Percentiles rank a stretch among this genome's conserved stretches.
phyloP scores from a whole-genome alignment of 805 yeast genomes.

The Zygotorulaspora danielsina region DNA sequence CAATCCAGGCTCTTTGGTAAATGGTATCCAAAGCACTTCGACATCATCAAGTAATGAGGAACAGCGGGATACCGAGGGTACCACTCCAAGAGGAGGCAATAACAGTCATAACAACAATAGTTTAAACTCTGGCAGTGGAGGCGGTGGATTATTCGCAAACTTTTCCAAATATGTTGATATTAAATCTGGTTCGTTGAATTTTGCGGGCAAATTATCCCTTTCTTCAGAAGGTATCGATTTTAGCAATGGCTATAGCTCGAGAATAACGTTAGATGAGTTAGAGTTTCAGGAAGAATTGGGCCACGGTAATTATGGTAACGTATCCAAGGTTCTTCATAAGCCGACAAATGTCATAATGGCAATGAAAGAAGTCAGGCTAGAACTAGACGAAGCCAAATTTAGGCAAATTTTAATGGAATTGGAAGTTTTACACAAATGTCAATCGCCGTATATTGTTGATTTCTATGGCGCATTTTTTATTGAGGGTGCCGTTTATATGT shows the following conservation, averaged over 20 bases:
- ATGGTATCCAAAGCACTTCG: constrained; percentile 33
- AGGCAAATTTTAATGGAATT: constrained; percentile 94
- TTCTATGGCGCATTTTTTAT: constrained; percentile 96
- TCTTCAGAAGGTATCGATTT: constrained; percentile 92
- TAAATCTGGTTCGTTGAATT: constrained; percentile 85
- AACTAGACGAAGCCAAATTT: constrained; percentile 89
- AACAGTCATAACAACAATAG: constrained; percentile 7
- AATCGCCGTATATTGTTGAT: constrained; percentile 86
- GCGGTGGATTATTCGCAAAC: constrained; percentile 66
- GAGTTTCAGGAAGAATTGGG: constrained; percentile 86
- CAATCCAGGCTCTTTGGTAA: constrained; percentile 30
- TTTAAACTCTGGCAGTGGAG: constrained; percentile 22
- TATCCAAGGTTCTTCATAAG: constrained; percentile 84
- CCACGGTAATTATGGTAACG: constrained; percentile 95
- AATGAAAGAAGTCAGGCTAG: constrained; percentile 92
- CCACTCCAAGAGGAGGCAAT: constrained; percentile 20
- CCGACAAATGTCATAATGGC: constrained; percentile 94
- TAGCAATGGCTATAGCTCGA: constrained; percentile 79
- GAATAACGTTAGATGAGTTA: constrained; percentile 79
- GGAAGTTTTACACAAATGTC: constrained; percentile 88
- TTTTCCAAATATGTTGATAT: constrained; percentile 87
- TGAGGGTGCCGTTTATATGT: constrained; percentile 97
- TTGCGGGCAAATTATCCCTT: constrained; percentile 88
- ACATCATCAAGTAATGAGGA: constrained; percentile 30
- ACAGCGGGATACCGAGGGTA: constrained; percentile 30